Evolutionary conservation across 345 rosid genomes (phyloP).

Genomic region (Firmiana major): DNA sequence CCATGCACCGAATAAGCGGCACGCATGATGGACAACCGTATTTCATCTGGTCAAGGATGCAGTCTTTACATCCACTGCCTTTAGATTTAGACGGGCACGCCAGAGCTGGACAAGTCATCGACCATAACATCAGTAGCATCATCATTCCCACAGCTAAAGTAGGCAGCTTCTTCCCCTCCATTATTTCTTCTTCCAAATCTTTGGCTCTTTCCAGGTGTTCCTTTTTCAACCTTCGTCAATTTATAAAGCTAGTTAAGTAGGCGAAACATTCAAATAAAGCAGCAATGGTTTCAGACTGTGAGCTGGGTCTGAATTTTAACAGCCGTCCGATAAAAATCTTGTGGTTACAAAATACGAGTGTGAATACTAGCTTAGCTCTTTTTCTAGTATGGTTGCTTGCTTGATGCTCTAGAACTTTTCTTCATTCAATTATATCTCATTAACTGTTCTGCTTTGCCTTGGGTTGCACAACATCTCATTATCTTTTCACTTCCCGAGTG

Average conservation of each 20-base stretch:
- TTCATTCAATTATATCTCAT: conserved; percentile 11
- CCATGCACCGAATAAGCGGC: conserved; percentile 68
- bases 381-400: not conserved
- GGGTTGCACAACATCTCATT: conserved; percentile 25
- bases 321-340: conserved; percentile 3
- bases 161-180: conserved; percentile 9
- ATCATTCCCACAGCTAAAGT: not conserved
- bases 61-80: conserved; percentile 41
- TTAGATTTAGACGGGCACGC: conserved; percentile 12
- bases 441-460: conserved; percentile 13
- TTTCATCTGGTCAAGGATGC: conserved; percentile 51
- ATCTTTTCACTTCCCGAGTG: not conserved
- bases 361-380: not conserved
- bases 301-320: not conserved
- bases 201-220: not conserved
- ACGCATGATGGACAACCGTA: conserved; percentile 53
- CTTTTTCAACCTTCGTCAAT: not conserved
- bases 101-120: conserved; percentile 16
- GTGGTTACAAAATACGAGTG: not conserved
- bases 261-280: not conserved
- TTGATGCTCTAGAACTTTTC: not conserved
- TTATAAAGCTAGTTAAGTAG: not conserved
- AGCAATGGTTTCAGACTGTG: not conserved
- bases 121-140: conserved; percentile 16
- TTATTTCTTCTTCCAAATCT: not conserved